Evolutionary conservation across 352 stramenopile genomes (phyloP), one percentile per base, ranked within the genome.

Genomic region (Thraustochytrium aureum): DNA sequence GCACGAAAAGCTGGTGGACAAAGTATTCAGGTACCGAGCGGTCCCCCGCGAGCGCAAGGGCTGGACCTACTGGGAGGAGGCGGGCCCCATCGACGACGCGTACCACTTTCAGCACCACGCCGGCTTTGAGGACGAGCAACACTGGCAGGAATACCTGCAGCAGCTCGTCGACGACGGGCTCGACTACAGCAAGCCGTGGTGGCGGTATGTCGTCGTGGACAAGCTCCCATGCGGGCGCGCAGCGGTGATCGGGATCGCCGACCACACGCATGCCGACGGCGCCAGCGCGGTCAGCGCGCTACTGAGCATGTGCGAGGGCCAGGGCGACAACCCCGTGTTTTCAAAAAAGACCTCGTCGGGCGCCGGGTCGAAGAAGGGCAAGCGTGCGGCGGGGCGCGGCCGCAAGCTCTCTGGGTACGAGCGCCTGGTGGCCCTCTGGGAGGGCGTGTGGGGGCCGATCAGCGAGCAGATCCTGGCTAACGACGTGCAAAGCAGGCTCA

Each of bases 11-110:
- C 56, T 64, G 10, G 56, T 64, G 26, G 14, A 64, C 10, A 10
- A 26, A 10, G n/a, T 64, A 7, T 32, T 39, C 26, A 32, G 56
- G 56, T 38, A 39, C 26, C 56, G 56, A 7, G 56, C 56, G 10
- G 35, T 39, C 10, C 26, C 56, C 10, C 26, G 26, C 26, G 26
- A 39, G 26, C 56, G 35, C 56, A 64, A 64, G 56, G 56, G 56
- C 26, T 64, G 56, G 56, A 64, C 56, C 56, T 64, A 64, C 33
- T 64, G 26, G 26, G 56, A 64, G 56, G 56, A 64, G 56, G 26
- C 10, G 56, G 47, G 26, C 47, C 47, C 17, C 17, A 10, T 64
- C 10, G 56, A 64, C 56, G 26, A 64, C 10, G 56, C 10, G 10
- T 64, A 64, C 33, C 56, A 64, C 33, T 64, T 64, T 64, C 56